Percentiles rank a stretch among this genome's conserved stretches.
These are phyloP conservation scores for Laguncularia racemosa DNA, from an alignment of 345 rosid species.

Conservation along the genomic window DNA sequence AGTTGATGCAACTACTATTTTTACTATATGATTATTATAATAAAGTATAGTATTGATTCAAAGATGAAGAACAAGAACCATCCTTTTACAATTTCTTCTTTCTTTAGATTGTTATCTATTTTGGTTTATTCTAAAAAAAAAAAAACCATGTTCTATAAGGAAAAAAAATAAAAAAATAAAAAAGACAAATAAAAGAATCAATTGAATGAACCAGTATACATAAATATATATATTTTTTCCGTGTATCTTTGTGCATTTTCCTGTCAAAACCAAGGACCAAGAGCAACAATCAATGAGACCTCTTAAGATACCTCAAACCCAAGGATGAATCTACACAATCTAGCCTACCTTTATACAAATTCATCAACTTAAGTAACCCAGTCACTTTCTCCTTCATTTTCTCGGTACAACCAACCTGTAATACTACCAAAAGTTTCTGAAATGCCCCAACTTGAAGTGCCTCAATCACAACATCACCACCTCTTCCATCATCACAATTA, in stretches of 20 bases:
- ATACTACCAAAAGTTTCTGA: constrained; percentile 23
- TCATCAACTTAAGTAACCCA: constrained; percentile 25
- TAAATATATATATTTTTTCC: background rate
- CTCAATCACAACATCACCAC: constrained; percentile 9
- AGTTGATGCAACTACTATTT: too few relatives aligned
- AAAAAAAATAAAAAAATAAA: too few relatives aligned
- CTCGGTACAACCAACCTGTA: constrained; percentile 23
- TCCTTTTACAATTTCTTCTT: too few relatives aligned
- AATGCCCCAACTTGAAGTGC: constrained; percentile 25
- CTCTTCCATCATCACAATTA: constrained; percentile 2
- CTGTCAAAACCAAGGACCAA: background rate
- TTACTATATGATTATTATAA: too few relatives aligned
- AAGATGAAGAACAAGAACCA: too few relatives aligned
- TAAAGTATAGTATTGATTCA: too few relatives aligned
- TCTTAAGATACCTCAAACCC: constrained; percentile 22
- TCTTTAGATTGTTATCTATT: too few relatives aligned
- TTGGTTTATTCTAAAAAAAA: too few relatives aligned
- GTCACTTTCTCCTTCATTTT: constrained; percentile 20
- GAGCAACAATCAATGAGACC: constrained; percentile 6
- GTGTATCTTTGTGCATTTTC: too few relatives aligned
- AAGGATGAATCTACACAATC: constrained; percentile 22
- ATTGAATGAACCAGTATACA: background rate
- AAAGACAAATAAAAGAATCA: too few relatives aligned
- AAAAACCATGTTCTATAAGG: too few relatives aligned
- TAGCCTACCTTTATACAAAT: constrained; percentile 11